phyloP scores from a whole-genome alignment of 108 stramenopile species.

The Cyclostephanos invisitatus region DNA sequence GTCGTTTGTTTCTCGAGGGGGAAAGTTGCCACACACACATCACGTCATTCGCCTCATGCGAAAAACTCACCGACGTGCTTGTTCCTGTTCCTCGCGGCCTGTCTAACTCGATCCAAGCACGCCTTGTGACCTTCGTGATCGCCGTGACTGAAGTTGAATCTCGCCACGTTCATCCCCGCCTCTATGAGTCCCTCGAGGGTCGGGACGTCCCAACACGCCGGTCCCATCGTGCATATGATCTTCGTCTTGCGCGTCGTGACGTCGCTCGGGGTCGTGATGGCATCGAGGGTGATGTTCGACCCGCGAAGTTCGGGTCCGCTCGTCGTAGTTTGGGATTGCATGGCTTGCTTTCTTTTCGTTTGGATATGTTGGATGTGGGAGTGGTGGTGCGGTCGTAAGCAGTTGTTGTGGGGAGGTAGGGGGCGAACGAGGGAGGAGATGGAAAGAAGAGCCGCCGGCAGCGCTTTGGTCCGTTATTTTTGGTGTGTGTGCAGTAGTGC shows the following conservation, averaged over 20 bases:
- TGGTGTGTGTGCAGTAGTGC: too few species aligned
- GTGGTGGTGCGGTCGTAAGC: too few species aligned
- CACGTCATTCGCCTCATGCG: too few species aligned
- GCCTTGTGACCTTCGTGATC: conserved; percentile 87
- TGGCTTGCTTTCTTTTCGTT: background rate
- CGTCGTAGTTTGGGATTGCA: conserved; percentile 59
- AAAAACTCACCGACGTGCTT: conserved; percentile 76
- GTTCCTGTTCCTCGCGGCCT: conserved; percentile 78
- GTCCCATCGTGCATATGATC: conserved; percentile 89
- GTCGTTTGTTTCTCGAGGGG: too few species aligned
- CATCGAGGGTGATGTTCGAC: conserved; percentile 56
- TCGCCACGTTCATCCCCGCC: conserved; percentile 90
- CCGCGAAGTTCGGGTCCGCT: conserved; percentile 63
- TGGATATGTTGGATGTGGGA: too few species aligned
- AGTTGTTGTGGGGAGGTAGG: too few species aligned
- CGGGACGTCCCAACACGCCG: conserved; percentile 87
- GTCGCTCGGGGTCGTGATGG: conserved; percentile 49
- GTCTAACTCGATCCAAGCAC: conserved; percentile 75
- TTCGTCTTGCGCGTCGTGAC: conserved; percentile 71
- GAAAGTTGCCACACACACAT: too few species aligned
- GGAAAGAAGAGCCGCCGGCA: too few species aligned
- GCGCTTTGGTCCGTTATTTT: too few species aligned
- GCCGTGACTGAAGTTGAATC: conserved; percentile 93
- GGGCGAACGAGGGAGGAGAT: too few species aligned
- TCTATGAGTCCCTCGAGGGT: conserved; percentile 79